These are phyloP conservation scores for Solanum hybrid DNA, from an alignment of 305 asterid genomes.

Conservation along the genomic window DNA sequence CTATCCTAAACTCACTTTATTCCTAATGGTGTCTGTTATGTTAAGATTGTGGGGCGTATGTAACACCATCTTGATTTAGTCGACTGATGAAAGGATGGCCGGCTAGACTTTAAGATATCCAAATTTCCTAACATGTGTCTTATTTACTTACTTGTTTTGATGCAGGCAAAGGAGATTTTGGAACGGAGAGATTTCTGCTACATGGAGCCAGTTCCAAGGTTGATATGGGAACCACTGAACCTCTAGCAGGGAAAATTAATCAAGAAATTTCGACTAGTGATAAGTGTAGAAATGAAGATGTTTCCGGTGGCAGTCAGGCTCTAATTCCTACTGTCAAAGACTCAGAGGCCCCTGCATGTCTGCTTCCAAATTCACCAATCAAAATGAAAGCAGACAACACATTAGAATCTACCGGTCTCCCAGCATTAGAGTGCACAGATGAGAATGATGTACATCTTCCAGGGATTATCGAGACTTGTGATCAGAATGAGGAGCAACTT, in stretches of 20 bases:
- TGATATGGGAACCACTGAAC: conserved; percentile 13
- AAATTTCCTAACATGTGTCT: conserved; percentile 2
- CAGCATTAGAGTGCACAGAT: conserved; percentile 30
- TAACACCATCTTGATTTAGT: background rate
- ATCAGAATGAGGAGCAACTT: conserved; percentile 12
- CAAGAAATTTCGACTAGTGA: conserved; percentile 8
- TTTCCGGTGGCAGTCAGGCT: conserved; percentile 10
- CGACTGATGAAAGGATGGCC: background rate
- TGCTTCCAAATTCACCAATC: conserved; percentile 15
- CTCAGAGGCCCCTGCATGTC: conserved; percentile 14
- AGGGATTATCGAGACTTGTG: conserved; percentile 12
- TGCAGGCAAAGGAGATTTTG: conserved; percentile 23
- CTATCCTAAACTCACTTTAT: background rate
- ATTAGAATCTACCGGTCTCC: conserved; percentile 2
- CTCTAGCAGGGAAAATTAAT: conserved; percentile 8
- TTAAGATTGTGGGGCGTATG: background rate
- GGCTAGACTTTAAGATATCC: background rate
- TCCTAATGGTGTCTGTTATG: background rate
- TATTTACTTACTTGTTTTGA: conserved; percentile 2
- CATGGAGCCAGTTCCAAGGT: conserved; percentile 8
- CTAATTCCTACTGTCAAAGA: conserved; percentile 12
- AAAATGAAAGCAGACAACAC: conserved; percentile 22
- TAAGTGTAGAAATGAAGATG: background rate
- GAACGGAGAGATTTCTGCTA: conserved; percentile 1
- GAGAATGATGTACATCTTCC: conserved; percentile 33